phyloP scores from a whole-genome alignment of 2,329 filamentous ascomycete genomes.

The Ilyonectria destructans region DNA sequence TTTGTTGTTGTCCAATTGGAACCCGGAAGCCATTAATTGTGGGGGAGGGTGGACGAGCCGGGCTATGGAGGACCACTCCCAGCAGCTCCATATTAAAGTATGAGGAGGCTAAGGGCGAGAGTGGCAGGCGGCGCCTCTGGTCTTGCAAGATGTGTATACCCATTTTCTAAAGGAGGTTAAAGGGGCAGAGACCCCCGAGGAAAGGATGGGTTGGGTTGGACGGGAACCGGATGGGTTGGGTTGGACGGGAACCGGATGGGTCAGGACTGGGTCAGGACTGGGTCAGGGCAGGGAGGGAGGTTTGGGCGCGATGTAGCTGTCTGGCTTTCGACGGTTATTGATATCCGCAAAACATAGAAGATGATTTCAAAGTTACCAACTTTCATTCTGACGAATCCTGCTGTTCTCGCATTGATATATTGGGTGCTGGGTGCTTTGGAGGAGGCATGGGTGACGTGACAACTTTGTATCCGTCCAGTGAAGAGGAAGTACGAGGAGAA shows the following conservation, averaged over 20 bases:
- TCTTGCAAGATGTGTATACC: constrained; percentile 53
- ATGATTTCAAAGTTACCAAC: constrained; percentile 8
- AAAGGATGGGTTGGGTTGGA: constrained; percentile 26
- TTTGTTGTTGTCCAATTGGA: constrained; percentile 33
- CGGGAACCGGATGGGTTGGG: constrained; percentile 30
- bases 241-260: too few relatives aligned
- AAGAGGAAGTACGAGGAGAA: not conserved
- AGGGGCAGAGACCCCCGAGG: constrained; percentile 23
- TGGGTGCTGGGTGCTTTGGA: not conserved
- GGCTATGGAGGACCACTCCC: constrained; percentile 28
- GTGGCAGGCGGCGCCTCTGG: constrained; percentile 18
- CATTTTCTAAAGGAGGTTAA: constrained; percentile 46
- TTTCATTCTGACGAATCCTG: not conserved
- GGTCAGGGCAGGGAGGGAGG: constrained; percentile 16
- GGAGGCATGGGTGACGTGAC: not conserved
- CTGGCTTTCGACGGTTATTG: constrained; percentile 24
- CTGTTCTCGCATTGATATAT: not conserved
- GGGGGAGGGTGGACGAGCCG: constrained; percentile 30
- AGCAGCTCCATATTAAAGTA: constrained; percentile 12
- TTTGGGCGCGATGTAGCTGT: constrained; percentile 23
- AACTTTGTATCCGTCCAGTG: not conserved
- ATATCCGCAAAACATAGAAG: constrained; percentile 25
- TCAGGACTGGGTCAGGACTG: constrained; percentile 24
- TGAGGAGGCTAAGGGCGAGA: not conserved
- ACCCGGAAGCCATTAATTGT: constrained; percentile 44